Evolutionary conservation across 495 filamentous ascomycete species (phyloP), one percentile per base, ranked within the genome.

Genomic region (Penicillium salamii): DNA sequence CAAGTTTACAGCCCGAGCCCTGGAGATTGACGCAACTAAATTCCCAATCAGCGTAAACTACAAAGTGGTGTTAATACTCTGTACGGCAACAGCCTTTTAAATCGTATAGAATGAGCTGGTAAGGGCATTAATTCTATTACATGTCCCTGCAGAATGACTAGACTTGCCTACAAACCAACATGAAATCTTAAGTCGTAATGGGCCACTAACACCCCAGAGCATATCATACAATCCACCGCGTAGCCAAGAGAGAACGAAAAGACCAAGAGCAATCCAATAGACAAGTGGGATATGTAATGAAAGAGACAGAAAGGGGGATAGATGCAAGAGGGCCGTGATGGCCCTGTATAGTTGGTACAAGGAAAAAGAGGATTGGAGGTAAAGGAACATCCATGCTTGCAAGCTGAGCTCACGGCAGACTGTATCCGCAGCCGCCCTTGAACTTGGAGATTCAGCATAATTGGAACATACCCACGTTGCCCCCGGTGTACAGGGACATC

Each of bases 281-380:
- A 33, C 14, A 35, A 24, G 36, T 48, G 46, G 46, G 39, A 48
- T 48, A 40, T 48, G 36, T 40, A 39, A 48, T 9, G 28, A 38
- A 12, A 13, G 18, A 34, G 19, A 32, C 35, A 40, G 18, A 40
- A 39, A 21, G 26, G 11, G 31, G 34, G 9, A 13, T 38, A 48
- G 26, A 48, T 48, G 35, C 46, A 48, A 34, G 21, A 17, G 19
- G 26, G 39, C 34, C 35, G 23, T 11, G 18, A 15, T 21, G 24
- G 29, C 26, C 46, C 46, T 32, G 37, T 23, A 39, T 19, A 48
- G 24, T 48, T 32, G 23, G 18, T 48, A 48, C 45, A 48, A 3
- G 14, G 36, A 48, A 29, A 18, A 31, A 35, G 28, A 48, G 9
- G n/a, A 20, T 29, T 2, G 18, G 21, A 19, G 9, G 5, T 13